These are phyloP conservation scores for Colletotrichum siamense DNA, from an alignment of 2,329 filamentous ascomycete species.

Conservation along the genomic window DNA sequence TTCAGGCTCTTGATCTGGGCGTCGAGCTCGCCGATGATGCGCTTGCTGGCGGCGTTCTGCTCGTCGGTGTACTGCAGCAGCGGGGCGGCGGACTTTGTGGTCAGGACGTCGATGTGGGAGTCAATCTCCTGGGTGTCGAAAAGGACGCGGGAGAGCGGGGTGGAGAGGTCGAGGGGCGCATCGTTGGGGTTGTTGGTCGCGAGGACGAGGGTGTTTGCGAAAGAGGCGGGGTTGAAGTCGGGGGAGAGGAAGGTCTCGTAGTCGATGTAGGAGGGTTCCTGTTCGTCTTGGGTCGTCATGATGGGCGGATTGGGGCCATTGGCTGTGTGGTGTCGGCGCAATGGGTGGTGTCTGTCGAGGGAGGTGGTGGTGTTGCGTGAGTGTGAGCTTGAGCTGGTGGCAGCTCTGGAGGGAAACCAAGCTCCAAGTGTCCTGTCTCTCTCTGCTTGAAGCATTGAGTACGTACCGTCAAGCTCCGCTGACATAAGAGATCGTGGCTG, in stretches of 20 bases:
- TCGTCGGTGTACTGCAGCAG: conserved; percentile 79
- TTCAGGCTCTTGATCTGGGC: conserved; percentile 81
- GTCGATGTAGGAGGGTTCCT: conserved; percentile 88
- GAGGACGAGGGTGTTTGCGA: conserved; percentile 88
- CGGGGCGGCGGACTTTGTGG: conserved; percentile 82
- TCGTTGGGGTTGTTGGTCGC: conserved; percentile 93
- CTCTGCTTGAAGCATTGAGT: not conserved
- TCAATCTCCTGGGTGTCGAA: conserved; percentile 98
- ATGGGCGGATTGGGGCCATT: conserved; percentile 2
- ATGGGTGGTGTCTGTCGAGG: not conserved
- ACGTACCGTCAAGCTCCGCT: not conserved
- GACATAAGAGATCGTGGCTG: accelerated
- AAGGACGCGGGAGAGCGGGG: conserved; percentile 88
- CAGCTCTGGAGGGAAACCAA: not conserved
- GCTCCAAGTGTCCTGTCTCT: conserved; percentile 15
- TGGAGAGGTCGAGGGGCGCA: conserved; percentile 89
- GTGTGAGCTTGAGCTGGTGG: not conserved
- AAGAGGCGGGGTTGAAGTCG: conserved; percentile 78
- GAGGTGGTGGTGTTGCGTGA: not conserved
- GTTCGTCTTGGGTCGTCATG: conserved; percentile 44
- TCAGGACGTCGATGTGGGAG: conserved; percentile 90
- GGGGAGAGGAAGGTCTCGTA: conserved; percentile 90
- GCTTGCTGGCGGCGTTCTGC: conserved; percentile 74
- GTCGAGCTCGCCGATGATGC: conserved; percentile 78
- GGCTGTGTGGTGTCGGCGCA: not conserved